Evolutionary conservation across 768 basidiomycete species (phyloP).

Genomic region (Termitomyces sp.): DNA sequence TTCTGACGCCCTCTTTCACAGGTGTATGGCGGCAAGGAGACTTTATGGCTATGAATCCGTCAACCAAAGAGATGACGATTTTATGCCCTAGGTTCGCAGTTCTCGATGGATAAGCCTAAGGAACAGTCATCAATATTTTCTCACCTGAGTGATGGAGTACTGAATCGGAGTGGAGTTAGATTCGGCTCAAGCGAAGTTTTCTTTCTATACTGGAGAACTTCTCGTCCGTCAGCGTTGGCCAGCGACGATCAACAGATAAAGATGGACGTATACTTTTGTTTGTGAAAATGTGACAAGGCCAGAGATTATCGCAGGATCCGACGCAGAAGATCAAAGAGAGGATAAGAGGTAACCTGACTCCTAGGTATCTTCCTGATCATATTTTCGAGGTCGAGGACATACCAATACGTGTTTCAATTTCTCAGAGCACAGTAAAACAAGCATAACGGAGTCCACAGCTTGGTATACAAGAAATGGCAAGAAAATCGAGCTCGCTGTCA

Average conservation of each 20-base stretch:
- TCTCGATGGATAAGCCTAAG: background rate
- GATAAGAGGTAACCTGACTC: constrained; percentile 56
- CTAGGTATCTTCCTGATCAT: constrained; percentile 69
- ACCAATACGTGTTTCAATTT: constrained; percentile 45
- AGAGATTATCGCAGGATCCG: constrained; percentile 39
- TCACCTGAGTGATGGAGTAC: constrained; percentile 53
- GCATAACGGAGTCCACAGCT: background rate
- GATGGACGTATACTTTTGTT: constrained; percentile 80
- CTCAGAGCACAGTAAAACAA: background rate
- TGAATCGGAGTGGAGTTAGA: constrained; percentile 76
- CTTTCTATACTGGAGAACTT: constrained; percentile 54
- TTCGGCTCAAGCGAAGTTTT: constrained; percentile 79
- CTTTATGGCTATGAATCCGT: constrained; percentile 59
- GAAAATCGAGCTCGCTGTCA: constrained; percentile 75
- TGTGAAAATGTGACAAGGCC: constrained; percentile 48
- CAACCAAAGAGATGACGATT: constrained; percentile 56
- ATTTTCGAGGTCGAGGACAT: constrained; percentile 63
- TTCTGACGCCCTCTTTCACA: constrained; percentile 10
- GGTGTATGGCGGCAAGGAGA: constrained; percentile 68
- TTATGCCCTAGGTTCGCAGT: constrained; percentile 51
- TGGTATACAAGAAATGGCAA: constrained; percentile 75
- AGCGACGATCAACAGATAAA: constrained; percentile 52
- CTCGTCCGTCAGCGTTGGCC: constrained; percentile 51
- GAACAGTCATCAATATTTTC: background rate
- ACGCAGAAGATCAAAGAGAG: constrained; percentile 45